Percentiles rank a stretch among this genome's conserved stretches.
Conservation (phyloP, 2,329 filamentous ascomycete genomes). For the Verticillium albo-atrum region DNA sequence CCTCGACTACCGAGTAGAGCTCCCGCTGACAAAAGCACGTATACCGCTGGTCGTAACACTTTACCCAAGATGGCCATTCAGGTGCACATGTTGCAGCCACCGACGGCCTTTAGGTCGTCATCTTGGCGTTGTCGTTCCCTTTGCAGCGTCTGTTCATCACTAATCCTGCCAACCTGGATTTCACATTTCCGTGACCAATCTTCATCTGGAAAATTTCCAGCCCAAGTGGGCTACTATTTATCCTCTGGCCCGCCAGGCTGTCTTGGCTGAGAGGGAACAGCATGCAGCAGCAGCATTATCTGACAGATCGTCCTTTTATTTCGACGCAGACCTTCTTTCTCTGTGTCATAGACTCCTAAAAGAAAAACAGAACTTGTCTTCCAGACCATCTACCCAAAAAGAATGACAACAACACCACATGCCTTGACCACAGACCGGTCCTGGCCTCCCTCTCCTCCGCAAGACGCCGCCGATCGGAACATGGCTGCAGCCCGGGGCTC, state of each 20-base stretch:
- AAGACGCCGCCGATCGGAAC: not conserved
- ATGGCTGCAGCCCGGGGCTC: too few relatives aligned
- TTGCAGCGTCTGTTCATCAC: not conserved
- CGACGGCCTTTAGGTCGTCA: not conserved
- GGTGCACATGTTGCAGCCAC: not conserved
- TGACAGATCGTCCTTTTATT: too few relatives aligned
- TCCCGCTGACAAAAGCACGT: not conserved
- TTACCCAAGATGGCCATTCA: not conserved
- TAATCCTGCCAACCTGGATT: not conserved
- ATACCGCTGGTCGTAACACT: not conserved
- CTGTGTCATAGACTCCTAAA: not conserved
- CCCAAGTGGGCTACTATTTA: not conserved
- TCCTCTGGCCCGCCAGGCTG: not conserved
- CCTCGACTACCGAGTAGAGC: not conserved
- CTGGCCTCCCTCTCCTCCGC: not conserved
- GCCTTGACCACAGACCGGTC: not conserved
- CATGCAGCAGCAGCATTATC: too few relatives aligned
- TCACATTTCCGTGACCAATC: not conserved
- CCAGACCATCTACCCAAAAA: not conserved
- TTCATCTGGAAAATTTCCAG: not conserved
- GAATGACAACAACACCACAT: not conserved
- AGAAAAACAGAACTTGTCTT: too few relatives aligned
- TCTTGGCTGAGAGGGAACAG: not conserved
- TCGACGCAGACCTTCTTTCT: too few relatives aligned
- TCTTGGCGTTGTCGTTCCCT: not conserved